Percentiles rank a stretch among this genome's conserved stretches.
phyloP scores from a whole-genome alignment of 2,329 filamentous ascomycete genomes.

The Aspergillus sp. region DNA sequence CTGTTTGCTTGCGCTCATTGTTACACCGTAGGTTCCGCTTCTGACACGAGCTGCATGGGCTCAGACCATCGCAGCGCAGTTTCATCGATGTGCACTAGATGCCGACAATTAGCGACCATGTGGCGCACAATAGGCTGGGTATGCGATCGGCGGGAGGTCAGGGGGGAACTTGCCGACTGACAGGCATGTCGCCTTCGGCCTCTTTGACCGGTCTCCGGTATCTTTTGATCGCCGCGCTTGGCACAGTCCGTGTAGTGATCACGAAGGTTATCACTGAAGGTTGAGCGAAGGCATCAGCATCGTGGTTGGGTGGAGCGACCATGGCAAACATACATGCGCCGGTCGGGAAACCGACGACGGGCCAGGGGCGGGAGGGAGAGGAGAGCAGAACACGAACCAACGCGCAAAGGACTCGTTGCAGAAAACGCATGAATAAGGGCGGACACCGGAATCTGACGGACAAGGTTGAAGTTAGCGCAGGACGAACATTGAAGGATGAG shows the following conservation, averaged over 20 bases:
- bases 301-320: not conserved
- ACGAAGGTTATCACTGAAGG: constrained; percentile 47
- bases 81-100: constrained; percentile 50
- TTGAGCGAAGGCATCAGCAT: not conserved
- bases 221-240: constrained; percentile 44
- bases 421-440: constrained; percentile 50
- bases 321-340: not conserved
- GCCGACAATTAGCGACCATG: constrained; percentile 1
- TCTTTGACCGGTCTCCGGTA: constrained; percentile 49
- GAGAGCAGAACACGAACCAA: constrained; percentile 35
- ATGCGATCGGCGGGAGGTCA: not conserved
- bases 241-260: constrained; percentile 49
- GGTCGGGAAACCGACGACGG: not conserved
- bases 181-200: constrained; percentile 51
- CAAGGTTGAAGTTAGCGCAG: constrained; percentile 17
- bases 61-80: constrained; percentile 48
- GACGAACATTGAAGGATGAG: constrained; percentile 2
- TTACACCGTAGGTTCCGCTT: constrained; percentile 47
- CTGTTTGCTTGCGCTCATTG: constrained; percentile 30
- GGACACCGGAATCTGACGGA: constrained; percentile 47
- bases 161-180: constrained; percentile 41
- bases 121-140: not conserved
- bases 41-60: constrained; percentile 47
- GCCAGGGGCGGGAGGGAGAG: not conserved
- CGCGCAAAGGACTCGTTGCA: constrained; percentile 49